phyloP scores from a whole-genome alignment of 768 basidiomycete genomes.

The Dentipellis fragilis region DNA sequence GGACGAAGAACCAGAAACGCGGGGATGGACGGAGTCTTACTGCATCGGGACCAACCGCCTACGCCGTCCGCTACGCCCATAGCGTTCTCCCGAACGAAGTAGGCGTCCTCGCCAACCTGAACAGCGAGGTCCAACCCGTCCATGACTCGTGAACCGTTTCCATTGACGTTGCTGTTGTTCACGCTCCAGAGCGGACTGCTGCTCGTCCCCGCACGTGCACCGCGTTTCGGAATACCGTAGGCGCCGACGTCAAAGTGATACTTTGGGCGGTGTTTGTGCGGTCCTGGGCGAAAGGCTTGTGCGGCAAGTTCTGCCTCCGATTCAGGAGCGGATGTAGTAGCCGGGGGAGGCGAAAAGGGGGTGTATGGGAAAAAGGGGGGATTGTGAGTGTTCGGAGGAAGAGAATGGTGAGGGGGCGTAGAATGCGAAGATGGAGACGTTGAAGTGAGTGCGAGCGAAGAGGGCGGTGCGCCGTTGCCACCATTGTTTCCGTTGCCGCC shows the following conservation, averaged over 20 bases:
- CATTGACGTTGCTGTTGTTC: too few species aligned
- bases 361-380: constrained; percentile 21
- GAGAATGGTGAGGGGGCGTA: not conserved
- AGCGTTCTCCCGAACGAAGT: constrained; percentile 72
- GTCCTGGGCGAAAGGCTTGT: constrained; percentile 11
- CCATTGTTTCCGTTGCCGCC: constrained; percentile 20
- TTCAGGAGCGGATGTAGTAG: constrained; percentile 20
- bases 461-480: constrained; percentile 22
- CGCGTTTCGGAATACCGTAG: constrained; percentile 72
- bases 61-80: constrained; percentile 96
- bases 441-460: constrained; percentile 35
- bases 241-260: constrained; percentile 68
- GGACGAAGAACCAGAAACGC: not conserved
- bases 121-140: constrained; percentile 42
- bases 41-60: constrained; percentile 68
- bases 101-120: constrained; percentile 89
- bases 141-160: constrained; percentile 11
- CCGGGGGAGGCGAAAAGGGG: constrained; percentile 29
- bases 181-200: not conserved
- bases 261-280: constrained; percentile 21
- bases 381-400: constrained; percentile 25
- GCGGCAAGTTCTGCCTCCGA: constrained; percentile 9
- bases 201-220: not conserved
- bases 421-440: not conserved
- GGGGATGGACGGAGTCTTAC: constrained; percentile 18